Evolutionary conservation across 148 eudicot species (phyloP), one percentile per base, ranked within the genome.

Genomic region (Beta vulgaris): DNA sequence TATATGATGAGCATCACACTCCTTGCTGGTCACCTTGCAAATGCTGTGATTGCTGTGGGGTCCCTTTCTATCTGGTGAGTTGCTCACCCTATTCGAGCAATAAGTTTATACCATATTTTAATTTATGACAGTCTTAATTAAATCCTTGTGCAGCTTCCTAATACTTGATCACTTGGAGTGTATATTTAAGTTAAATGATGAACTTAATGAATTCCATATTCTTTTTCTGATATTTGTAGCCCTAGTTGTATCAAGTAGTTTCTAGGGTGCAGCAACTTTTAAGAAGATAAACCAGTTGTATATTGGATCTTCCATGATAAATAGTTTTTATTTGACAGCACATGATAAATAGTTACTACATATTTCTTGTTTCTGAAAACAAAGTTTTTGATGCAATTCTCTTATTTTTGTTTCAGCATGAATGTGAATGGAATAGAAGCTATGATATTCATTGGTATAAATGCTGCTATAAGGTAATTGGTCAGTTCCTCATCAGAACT

Each of bases 51-150:
- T 74, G 93, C 96, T 23, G 96, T 90, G 63, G 96, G 93, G 0
- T 87, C 97, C 8, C 96, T 92, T 65, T 84, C 97, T 26, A 88
- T 92, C 57, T 92, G 97, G 97, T 92, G 58, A 87, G 85, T 62
- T 26, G 3, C 35, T n/a, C 7, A 35, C 25, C 32, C 62, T 19
- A 8, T 23, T 14, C 23, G 26, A 19, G 1, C 16, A 13, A 61
- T 26, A 57, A 57, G n/a, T 59, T 59, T 26, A 59, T 59, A 35
- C 13, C 29, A 15, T 55, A 39, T 36, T 40, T 39, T 21, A 13
- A 72, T 69, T 58, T 14, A 48, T 48, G n/a, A n/a, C n/a, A n/a
- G n/a, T n/a, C n/a, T n/a, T n/a, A n/a, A n/a, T n/a, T n/a, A n/a
- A n/a, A n/a, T n/a, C n/a, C n/a, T n/a, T n/a, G n/a, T n/a, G n/a